Percentiles rank a stretch among this genome's conserved stretches.
phyloP scores from a whole-genome alignment of 306 rosid species.

The Purshia tridentata region DNA sequence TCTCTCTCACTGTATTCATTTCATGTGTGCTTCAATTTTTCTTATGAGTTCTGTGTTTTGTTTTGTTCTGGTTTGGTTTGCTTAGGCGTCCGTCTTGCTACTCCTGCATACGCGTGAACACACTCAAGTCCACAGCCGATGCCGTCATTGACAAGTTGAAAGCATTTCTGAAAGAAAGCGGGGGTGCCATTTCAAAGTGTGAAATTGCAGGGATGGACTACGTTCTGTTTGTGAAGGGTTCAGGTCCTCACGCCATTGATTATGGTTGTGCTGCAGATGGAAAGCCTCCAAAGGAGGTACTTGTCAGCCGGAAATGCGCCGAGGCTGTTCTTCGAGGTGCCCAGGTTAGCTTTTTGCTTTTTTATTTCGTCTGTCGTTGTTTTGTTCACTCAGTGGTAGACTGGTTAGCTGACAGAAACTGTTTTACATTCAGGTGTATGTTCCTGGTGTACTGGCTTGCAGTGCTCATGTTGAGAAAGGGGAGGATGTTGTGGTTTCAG shows the following conservation, averaged over 20 bases:
- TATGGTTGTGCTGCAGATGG: constrained; percentile 52
- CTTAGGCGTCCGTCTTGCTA: constrained; percentile 80
- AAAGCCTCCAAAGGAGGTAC: constrained; percentile 71
- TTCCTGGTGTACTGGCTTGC: constrained; percentile 93
- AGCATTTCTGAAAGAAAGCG: constrained; percentile 31
- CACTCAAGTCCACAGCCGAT: constrained; percentile 58
- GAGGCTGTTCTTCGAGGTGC: constrained; percentile 98
- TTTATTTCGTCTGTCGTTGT: not conserved
- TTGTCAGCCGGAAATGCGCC: constrained; percentile 91
- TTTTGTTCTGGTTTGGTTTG: constrained; percentile 1
- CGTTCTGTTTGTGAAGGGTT: constrained; percentile 78
- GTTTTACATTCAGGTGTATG: constrained; percentile 57
- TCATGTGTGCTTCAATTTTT: not conserved
- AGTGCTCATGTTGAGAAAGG: constrained; percentile 94
- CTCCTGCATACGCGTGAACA: constrained; percentile 84
- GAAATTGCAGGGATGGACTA: constrained; percentile 67
- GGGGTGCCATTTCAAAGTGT: constrained; percentile 54
- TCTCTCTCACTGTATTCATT: not conserved
- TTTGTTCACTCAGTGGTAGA: not conserved
- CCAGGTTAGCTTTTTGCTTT: constrained; percentile 51
- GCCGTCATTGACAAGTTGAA: constrained; percentile 54
- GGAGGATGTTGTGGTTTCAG: constrained; percentile 74
- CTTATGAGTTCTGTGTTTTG: not conserved
- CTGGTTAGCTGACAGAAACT: not conserved
- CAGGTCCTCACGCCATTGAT: constrained; percentile 73